Percentiles rank a stretch among this genome's conserved stretches.
These are phyloP conservation scores for Microbotryomycetes sp. DNA, from an alignment of 1,284 basidiomycete species.

Conservation along the genomic window DNA sequence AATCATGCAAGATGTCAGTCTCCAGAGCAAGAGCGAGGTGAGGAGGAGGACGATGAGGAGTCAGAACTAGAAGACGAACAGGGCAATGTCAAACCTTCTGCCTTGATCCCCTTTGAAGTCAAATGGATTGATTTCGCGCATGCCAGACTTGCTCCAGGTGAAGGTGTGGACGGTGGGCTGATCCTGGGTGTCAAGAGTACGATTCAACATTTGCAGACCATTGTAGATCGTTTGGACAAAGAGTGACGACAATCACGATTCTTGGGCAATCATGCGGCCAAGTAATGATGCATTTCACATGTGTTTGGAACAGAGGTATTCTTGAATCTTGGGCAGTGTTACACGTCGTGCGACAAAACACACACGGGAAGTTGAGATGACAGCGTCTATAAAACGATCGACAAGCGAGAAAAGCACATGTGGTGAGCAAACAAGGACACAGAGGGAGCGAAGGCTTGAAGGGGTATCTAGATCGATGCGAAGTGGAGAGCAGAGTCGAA, in stretches of 20 bases:
- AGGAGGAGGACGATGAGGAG: constrained; percentile 22
- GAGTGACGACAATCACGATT: too few relatives aligned
- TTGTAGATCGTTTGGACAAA: background rate
- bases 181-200: constrained; percentile 64
- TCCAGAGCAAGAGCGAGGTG: background rate
- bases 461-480: background rate
- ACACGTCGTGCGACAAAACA: too few relatives aligned
- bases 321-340: too few relatives aligned
- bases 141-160: constrained; percentile 57
- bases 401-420: too few relatives aligned
- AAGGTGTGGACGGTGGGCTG: constrained; percentile 73
- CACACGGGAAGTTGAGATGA: too few relatives aligned
- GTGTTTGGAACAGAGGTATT: too few relatives aligned
- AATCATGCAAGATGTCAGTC: constrained; percentile 21
- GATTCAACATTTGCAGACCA: constrained; percentile 35
- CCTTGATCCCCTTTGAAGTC: constrained; percentile 56
- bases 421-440: too few relatives aligned
- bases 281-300: too few relatives aligned
- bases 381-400: too few relatives aligned
- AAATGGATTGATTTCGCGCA: constrained; percentile 94
- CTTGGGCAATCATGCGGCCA: too few relatives aligned
- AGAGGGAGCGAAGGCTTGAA: too few relatives aligned
- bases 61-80: constrained; percentile 43
- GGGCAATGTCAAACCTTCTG: constrained; percentile 41
- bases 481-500: background rate